Percentiles rank a stretch among this genome's conserved stretches.
Evolutionary conservation across 495 filamentous ascomycete genomes (phyloP).

Genomic region (Penicillium bialowiezense): DNA sequence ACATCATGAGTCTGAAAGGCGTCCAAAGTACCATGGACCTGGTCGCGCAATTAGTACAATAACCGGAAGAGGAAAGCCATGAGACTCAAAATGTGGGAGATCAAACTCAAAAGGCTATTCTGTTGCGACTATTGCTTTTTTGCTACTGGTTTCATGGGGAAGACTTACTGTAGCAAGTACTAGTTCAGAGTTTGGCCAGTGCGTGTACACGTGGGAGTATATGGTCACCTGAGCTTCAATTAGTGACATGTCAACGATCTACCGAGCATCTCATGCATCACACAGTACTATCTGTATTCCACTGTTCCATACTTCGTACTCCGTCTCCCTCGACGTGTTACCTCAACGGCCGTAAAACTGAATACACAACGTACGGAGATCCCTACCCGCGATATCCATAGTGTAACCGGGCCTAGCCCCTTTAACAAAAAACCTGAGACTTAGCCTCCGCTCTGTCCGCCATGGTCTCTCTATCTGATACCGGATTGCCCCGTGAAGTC

Average conservation of each 20-base stretch:
- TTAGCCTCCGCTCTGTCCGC: constrained; percentile 8
- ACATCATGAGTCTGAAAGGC: constrained; percentile 12
- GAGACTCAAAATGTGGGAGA: background rate
- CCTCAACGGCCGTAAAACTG: constrained; percentile 2
- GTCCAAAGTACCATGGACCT: background rate
- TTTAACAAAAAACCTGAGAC: constrained; percentile 6
- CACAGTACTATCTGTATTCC: background rate
- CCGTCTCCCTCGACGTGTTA: background rate
- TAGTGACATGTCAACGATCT: too few species aligned
- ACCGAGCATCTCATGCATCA: background rate
- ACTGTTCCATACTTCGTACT: background rate
- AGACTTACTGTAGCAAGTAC: too few species aligned
- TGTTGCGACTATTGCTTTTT: constrained; percentile 1
- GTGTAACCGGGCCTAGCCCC: constrained; percentile 9
- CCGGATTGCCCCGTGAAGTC: constrained; percentile 11
- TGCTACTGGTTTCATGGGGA: background rate
- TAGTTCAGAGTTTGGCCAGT: constrained; percentile 7
- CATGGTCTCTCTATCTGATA: constrained; percentile 15
- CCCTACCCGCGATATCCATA: constrained; percentile 20
- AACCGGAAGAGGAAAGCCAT: constrained; percentile 4
- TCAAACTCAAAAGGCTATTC: background rate
- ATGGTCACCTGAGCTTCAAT: background rate
- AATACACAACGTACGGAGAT: constrained; percentile 18
- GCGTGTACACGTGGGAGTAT: constrained; percentile 10
- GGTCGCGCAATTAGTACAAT: background rate